phyloP scores from a whole-genome alignment of 257 asterid species.

The Craterostigma plantagineum region DNA sequence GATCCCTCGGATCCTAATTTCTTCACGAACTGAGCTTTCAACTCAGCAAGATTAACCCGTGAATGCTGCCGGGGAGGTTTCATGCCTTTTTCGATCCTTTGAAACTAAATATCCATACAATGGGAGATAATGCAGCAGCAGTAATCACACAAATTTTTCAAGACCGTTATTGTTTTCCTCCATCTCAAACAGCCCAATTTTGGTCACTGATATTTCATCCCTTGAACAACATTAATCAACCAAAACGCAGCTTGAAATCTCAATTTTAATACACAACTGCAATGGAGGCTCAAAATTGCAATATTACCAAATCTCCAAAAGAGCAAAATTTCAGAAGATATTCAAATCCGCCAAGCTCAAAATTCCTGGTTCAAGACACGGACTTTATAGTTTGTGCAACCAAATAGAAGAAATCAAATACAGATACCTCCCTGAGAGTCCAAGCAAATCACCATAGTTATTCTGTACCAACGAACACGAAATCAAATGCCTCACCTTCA shows the following conservation, averaged over 20 bases:
- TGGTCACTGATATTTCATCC: no score
- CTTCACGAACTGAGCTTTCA: conserved; percentile 58
- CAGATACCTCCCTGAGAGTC: conserved; percentile 28
- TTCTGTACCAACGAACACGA: conserved; percentile 10
- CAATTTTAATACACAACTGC: no score
- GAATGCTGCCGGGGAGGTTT: conserved; percentile 62
- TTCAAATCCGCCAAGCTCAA: conserved; percentile 17
- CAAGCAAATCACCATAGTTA: conserved; percentile 24
- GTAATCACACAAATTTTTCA: conserved; percentile 12
- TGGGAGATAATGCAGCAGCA: conserved; percentile 13
- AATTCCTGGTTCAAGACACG: no score
- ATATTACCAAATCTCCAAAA: conserved; percentile 53
- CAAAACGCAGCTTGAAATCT: conserved; percentile 3
- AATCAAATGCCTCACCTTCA: conserved; percentile 21
- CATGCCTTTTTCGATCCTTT: conserved; percentile 25
- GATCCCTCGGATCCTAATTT: conserved; percentile 63
- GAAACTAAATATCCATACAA: conserved; percentile 37
- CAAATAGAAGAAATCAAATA: conserved; percentile 16
- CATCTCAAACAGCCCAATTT: conserved; percentile 28
- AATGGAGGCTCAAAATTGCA: background rate
- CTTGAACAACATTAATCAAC: no score
- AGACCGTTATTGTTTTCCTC: conserved; percentile 36
- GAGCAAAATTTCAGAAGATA: conserved; percentile 20
- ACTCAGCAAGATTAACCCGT: conserved; percentile 57
- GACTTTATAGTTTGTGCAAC: conserved; percentile 16